Evolutionary conservation across 768 basidiomycete species (phyloP), one percentile per base, ranked within the genome.

Genomic region (Phanerodontia chrysosporium): DNA sequence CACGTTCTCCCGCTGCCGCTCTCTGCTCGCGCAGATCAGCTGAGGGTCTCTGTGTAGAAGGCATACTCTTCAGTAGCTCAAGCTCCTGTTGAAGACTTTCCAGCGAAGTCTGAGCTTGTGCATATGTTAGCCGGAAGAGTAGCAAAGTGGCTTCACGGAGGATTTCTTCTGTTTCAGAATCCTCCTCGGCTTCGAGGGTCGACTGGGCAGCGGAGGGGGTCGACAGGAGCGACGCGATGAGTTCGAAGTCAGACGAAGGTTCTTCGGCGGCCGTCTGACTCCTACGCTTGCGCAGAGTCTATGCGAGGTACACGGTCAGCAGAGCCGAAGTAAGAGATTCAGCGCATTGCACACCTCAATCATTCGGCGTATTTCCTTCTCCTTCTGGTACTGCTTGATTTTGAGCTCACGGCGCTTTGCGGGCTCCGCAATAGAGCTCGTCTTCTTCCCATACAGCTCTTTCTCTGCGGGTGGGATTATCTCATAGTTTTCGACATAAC

Each of bases 361-460:
- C 58, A 80, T 80, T 21, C 73, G 72, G 55, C 84, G 82, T 28
- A 98, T 73, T 35, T 90, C 88, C 71, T 91, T 95, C 73, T 96
- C 94, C 58, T 83, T 82, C 72, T 87, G 86, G 72, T 85, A 98
- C 69, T 95, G 95, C 61, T 83, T 86, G 62, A 99, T 97, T 76
- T 97, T 99, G 32, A 87, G 71, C 64, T 96, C 94, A 64, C 97
- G 76, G 57, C 89, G 80, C 67, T 80, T 83, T 1, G 83, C 81
- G 21, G 87, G 81, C 70, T 98, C 89, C 10, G 66, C 72, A 51
- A 86, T 71, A n/a, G 75, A 65, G 9, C 77, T 76, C 10, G 79
- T 63, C 54, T 77, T 79, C 49, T 78, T 78, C 45, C 73, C 75
- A 63, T 86, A 81, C 12, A 92, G 67, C 13, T 70, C 72, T 48